Evolutionary conservation across 2,329 filamentous ascomycete species (phyloP).

Genomic region (Golovinomyces cichoracearum): DNA sequence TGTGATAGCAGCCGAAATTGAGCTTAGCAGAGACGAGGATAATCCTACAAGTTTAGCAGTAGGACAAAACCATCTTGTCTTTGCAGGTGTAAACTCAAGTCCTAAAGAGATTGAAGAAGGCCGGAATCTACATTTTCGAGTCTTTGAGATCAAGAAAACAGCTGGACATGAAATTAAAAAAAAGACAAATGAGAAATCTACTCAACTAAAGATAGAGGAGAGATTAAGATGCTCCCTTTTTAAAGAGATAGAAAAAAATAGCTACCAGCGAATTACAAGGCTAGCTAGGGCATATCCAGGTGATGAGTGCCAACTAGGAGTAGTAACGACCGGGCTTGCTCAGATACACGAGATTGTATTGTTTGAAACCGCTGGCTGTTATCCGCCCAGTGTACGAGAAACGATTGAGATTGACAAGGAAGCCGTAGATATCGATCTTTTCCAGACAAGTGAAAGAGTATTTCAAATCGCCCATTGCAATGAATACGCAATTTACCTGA

Average conservation of each 20-base stretch:
- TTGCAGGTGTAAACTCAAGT: conserved; percentile 68
- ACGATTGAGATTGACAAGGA: conserved; percentile 27
- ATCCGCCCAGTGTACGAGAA: conserved; percentile 23
- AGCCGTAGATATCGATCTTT: conserved; percentile 44
- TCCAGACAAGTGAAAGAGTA: conserved; percentile 31
- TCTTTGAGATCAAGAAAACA: conserved; percentile 32
- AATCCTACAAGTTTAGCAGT: conserved; percentile 62
- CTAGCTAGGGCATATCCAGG: conserved; percentile 25
- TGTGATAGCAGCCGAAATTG: conserved; percentile 42
- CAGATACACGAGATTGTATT: conserved; percentile 53
- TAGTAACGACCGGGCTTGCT: conserved; percentile 52
- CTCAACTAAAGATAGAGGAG: conserved; percentile 22
- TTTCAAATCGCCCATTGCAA: conserved; percentile 60
- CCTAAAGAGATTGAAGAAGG: conserved; percentile 43
- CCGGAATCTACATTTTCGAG: conserved; percentile 61
- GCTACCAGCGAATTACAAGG: conserved; percentile 33
- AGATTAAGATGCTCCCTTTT: conserved; percentile 28
- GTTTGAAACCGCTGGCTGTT: conserved; percentile 37
- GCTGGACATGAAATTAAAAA: conserved; percentile 21
- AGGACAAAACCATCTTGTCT: conserved; percentile 28
- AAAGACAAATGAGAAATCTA: conserved; percentile 14
- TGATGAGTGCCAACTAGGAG: conserved; percentile 39
- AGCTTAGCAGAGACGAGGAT: conserved; percentile 64
- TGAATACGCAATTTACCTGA: conserved; percentile 44
- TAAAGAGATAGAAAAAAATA: conserved; percentile 21